A percentile compares a stretch with the other conserved stretches of the same genome.
Evolutionary conservation across 2,329 filamentous ascomycete species (phyloP).

Genomic region (Cercospora beticola): DNA sequence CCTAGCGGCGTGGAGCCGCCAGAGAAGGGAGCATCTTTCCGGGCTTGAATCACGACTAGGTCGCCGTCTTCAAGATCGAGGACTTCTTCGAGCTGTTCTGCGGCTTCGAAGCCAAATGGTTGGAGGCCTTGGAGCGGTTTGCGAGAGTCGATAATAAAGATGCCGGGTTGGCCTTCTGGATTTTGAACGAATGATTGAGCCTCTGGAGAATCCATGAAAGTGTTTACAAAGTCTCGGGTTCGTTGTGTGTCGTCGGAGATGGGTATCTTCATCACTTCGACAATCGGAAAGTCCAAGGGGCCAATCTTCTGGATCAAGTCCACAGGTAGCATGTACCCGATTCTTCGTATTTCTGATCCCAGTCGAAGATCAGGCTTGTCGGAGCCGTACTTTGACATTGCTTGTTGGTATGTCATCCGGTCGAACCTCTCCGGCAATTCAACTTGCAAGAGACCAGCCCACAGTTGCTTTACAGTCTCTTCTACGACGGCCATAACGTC

Average conservation of each 20-base stretch:
- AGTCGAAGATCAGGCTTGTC: slow-evolving; percentile 92
- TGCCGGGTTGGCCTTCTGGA: slow-evolving; percentile 72
- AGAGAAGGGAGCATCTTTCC: slow-evolving; percentile 61
- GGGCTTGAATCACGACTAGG: slow-evolving; percentile 77
- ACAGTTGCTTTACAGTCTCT: slow-evolving; percentile 56
- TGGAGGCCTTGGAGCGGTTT: slow-evolving; percentile 76
- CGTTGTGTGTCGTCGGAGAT: slow-evolving; percentile 54
- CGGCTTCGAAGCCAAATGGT: slow-evolving; percentile 71
- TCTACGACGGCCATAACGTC: slow-evolving; percentile 66
- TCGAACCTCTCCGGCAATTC: slow-evolving; percentile 52
- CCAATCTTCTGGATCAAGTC: slow-evolving; percentile 76
- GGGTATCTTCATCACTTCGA: slow-evolving; percentile 73
- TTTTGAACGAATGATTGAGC: slow-evolving; percentile 63
- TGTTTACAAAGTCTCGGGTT: slow-evolving; percentile 61
- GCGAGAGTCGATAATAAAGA: slow-evolving; percentile 71
- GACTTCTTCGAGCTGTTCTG: slow-evolving; percentile 56
- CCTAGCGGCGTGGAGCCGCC: slow-evolving; percentile 75
- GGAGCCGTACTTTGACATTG: slow-evolving; percentile 77
- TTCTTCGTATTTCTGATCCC: slow-evolving; percentile 60
- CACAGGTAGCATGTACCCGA: slow-evolving; percentile 62
- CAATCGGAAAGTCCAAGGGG: slow-evolving; percentile 62
- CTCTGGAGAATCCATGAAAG: slow-evolving; percentile 69
- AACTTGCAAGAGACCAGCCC: slow-evolving; percentile 50
- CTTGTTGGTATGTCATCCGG: slow-evolving; percentile 68
- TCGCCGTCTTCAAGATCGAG: slow-evolving; percentile 68